Percentiles rank a stretch among this genome's conserved stretches.
phyloP scores from a whole-genome alignment of 2,329 filamentous ascomycete species.

The Cladosporium sphaerospermum region DNA sequence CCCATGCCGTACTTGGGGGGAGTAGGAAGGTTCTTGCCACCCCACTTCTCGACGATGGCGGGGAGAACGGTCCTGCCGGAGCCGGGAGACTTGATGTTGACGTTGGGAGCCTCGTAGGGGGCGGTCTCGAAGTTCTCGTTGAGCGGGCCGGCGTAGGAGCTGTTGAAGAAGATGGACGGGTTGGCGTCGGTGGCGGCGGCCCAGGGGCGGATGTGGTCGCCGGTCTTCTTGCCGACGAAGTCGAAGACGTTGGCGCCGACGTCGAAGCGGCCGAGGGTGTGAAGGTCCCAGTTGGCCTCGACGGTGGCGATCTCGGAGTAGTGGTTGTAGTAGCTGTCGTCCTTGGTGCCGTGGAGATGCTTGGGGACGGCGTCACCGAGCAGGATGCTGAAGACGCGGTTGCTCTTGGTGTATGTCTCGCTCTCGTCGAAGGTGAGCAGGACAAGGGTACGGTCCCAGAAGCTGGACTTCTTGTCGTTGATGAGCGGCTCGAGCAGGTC shows the following conservation, averaged over 20 bases:
- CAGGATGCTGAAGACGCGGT: conserved; percentile 64
- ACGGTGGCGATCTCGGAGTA: conserved; percentile 41
- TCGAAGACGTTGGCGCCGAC: conserved; percentile 42
- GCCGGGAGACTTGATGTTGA: conserved; percentile 20
- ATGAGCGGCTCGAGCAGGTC: conserved; percentile 66
- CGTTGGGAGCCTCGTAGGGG: conserved; percentile 27
- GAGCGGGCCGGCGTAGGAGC: conserved; percentile 30
- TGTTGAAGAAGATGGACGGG: conserved; percentile 28
- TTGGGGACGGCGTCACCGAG: conserved; percentile 67
- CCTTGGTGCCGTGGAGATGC: conserved; percentile 59
- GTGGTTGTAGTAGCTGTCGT: conserved; percentile 53
- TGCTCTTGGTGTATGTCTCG: conserved; percentile 59
- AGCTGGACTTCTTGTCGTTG: conserved; percentile 51
- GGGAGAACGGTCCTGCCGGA: conserved; percentile 27
- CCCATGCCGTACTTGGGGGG: not conserved
- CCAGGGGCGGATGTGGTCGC: conserved; percentile 26
- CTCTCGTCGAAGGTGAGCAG: conserved; percentile 76
- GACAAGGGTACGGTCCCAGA: conserved; percentile 70
- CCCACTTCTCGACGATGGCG: conserved; percentile 22
- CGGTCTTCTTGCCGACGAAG: conserved; percentile 31
- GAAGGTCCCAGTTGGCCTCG: conserved; percentile 41
- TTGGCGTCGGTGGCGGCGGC: conserved; percentile 21
- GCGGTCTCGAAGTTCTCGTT: conserved; percentile 20
- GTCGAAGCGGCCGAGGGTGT: conserved; percentile 43
- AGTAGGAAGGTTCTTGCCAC: not conserved